Base-by-base conservation (phyloP, 768 basidiomycete species). In the Vararia minispora region DNA sequence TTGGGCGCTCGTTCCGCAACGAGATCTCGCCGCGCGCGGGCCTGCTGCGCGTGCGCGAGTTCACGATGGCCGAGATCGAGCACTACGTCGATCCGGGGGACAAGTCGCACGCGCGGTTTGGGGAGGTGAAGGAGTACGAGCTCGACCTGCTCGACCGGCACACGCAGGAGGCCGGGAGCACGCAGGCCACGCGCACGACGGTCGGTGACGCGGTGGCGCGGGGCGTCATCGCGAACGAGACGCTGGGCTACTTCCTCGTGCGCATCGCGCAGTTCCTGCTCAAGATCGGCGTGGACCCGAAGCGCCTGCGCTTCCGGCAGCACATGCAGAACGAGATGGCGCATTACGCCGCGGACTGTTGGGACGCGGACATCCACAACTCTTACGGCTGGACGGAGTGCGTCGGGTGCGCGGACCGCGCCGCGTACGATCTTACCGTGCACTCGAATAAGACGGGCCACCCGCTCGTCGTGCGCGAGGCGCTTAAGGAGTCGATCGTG, bases 291-390 rank as follows among this genome's bases (percentile, higher is more conserved):
- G 82, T 99, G 59, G 69, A 92, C 64, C 78, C 81, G 11, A 45
- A 55, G 33, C 75, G 90, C 6, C 65, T 97, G 46, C 76, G 95
- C 37, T 98, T 97, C 74, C 72, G 95, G 24, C 95, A 99, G 55
- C 95, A 99, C 58, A 98, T 98, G 95, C 72, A 63, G 26, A 99
- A 98, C 62, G 95, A 98, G 68, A 98, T 98, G 94, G 95, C 95
- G 1, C 95, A 98, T 59, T 99, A 99, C 58, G 94, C 95, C 39
- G 76, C 90, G 27, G 94, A 98, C 62, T 99, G 95, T 61, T 99
- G 95, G 95, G 95, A 99, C 56, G 95, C 92, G 29, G 95, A 99
- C 65, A 97, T 98, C 47, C 73, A 90, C 45, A 90, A 87, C 38
- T 84, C 87, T 34, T 69, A 80, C 45, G 76, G 82, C 31, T 99